Evolutionary conservation across 2,329 filamentous ascomycete species (phyloP).

Genomic region (Tolypocladium endophyticum): DNA sequence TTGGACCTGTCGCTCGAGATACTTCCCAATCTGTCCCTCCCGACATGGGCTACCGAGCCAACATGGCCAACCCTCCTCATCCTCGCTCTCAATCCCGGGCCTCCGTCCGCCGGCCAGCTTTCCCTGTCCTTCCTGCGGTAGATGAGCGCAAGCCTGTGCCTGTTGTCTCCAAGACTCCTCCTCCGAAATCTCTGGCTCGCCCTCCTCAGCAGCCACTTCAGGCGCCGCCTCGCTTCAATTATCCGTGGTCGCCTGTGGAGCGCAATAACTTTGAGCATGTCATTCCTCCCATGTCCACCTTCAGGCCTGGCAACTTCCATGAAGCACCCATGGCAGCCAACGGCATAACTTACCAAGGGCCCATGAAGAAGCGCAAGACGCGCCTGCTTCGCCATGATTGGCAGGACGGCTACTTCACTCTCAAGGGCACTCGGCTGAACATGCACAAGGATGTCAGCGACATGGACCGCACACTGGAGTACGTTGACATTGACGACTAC

Average conservation of each 20-base stretch:
- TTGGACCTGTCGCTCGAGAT: constrained; percentile 66
- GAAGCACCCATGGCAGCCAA: constrained; percentile 24
- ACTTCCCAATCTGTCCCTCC: constrained; percentile 85
- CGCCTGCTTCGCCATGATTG: constrained; percentile 85
- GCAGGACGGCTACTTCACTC: constrained; percentile 84
- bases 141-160: constrained; percentile 49
- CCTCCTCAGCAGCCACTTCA: constrained; percentile 31
- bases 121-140: constrained; percentile 58
- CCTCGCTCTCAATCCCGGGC: constrained; percentile 42
- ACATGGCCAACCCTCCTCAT: constrained; percentile 21
- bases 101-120: constrained; percentile 54
- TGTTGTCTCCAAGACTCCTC: constrained; percentile 19
- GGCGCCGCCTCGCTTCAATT: constrained; percentile 42
- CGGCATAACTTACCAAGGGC: constrained; percentile 64
- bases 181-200: constrained; percentile 22
- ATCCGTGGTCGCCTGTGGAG: constrained; percentile 45
- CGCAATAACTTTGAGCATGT: constrained; percentile 33
- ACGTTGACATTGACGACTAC: constrained; percentile 82
- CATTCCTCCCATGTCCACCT: constrained; percentile 24
- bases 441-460: constrained; percentile 58
- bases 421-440: constrained; percentile 63
- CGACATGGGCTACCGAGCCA: constrained; percentile 69
- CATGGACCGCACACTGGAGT: constrained; percentile 54
- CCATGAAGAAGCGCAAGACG: constrained; percentile 90
- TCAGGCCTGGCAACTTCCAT: constrained; percentile 12